Conservation (phyloP, 352 stramenopile genomes). For the Pythium periplocum region DNA sequence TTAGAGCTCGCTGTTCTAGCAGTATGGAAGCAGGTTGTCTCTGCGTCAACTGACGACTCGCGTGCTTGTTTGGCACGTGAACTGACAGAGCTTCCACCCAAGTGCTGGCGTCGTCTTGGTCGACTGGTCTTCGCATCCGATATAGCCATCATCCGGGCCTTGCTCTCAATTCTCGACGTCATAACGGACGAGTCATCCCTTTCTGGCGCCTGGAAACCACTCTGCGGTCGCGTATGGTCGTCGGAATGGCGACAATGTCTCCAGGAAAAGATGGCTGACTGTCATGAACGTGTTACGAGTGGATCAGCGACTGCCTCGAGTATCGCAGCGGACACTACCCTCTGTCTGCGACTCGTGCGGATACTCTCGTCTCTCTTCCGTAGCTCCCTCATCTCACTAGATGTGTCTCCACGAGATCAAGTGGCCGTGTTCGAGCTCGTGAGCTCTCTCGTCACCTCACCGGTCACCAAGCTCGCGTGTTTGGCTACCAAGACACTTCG, state of each 20-base stretch:
- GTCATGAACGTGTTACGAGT: not conserved
- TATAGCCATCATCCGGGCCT: not conserved
- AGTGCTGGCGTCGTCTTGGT: not conserved
- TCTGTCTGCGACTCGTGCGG: not conserved
- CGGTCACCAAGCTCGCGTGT: not conserved
- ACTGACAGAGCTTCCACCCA: not conserved
- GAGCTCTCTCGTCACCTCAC: not conserved
- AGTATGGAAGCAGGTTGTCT: too few relatives aligned
- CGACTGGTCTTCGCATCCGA: not conserved
- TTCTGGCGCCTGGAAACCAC: not conserved
- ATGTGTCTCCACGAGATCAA: not conserved
- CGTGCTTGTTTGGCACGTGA: too few relatives aligned
- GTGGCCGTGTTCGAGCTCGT: not conserved
- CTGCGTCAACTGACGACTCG: too few relatives aligned
- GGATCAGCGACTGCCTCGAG: not conserved
- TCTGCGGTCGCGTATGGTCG: not conserved
- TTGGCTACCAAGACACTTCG: not conserved
- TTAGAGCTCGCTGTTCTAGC: too few relatives aligned
- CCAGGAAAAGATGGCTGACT: not conserved
- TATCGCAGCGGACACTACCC: not conserved
- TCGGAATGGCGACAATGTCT: not conserved
- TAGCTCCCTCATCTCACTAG: not conserved
- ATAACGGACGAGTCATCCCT: not conserved
- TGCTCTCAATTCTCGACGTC: not conserved
- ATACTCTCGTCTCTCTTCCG: not conserved